Evolutionary conservation across 2,329 filamentous ascomycete genomes (phyloP).

Genomic region (Fusarium phyllophilum): DNA sequence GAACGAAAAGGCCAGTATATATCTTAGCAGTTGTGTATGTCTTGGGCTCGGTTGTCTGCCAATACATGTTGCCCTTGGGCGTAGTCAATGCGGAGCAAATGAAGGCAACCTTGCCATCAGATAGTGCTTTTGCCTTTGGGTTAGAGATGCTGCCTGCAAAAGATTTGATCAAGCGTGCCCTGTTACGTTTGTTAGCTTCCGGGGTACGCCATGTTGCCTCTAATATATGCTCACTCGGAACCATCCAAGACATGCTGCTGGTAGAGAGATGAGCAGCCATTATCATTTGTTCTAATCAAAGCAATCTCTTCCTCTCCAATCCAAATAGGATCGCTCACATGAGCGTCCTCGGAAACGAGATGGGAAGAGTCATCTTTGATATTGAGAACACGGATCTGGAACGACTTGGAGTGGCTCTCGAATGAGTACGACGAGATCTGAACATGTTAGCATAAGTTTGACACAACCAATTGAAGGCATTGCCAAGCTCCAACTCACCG

Average conservation of each 20-base stretch:
- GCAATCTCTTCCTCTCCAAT: slow-evolving; percentile 72
- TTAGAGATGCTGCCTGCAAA: slow-evolving; percentile 67
- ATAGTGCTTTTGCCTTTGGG: slow-evolving; percentile 65
- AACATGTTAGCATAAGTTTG: background rate
- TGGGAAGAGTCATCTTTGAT: slow-evolving; percentile 72
- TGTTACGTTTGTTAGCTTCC: slow-evolving; percentile 17
- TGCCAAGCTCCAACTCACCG: slow-evolving; percentile 52
- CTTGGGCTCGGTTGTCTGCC: slow-evolving; percentile 69
- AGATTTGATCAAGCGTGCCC: slow-evolving; percentile 55
- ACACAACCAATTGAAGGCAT: slow-evolving; percentile 2
- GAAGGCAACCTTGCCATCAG: slow-evolving; percentile 62
- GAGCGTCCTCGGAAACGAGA: slow-evolving; percentile 71
- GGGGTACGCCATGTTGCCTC: background rate
- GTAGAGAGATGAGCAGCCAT: slow-evolving; percentile 59
- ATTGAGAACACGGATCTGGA: slow-evolving; percentile 77
- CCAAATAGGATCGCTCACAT: slow-evolving; percentile 80
- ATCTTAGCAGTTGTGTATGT: slow-evolving; percentile 72
- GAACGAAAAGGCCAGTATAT: slow-evolving; percentile 79
- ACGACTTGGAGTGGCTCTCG: slow-evolving; percentile 73
- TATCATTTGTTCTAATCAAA: slow-evolving; percentile 62
- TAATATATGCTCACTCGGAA: slow-evolving; percentile 50
- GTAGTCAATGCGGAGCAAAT: slow-evolving; percentile 72
- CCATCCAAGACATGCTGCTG: slow-evolving; percentile 49
- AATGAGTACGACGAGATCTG: slow-evolving; percentile 82
- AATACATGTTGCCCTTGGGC: slow-evolving; percentile 75